phyloP scores from a whole-genome alignment of 1,284 basidiomycete genomes.

The Xanthoconium separans region DNA sequence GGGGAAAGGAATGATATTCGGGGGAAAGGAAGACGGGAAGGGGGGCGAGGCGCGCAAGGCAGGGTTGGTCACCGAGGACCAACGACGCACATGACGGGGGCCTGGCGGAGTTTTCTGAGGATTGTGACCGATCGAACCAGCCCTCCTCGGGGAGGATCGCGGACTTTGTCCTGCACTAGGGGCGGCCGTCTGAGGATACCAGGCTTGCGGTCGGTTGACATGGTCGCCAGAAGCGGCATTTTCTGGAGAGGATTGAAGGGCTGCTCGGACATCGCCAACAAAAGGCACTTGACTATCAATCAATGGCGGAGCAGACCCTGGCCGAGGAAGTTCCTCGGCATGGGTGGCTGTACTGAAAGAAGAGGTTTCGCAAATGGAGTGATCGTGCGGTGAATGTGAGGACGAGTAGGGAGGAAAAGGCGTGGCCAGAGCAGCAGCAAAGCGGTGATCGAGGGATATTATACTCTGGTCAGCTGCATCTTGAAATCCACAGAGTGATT shows the following conservation, averaged over 20 bases:
- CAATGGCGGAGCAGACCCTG: constrained; percentile 32
- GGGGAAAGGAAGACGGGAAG: constrained; percentile 15
- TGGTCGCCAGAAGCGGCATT: constrained; percentile 16
- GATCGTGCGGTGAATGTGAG: constrained; percentile 33
- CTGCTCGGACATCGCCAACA: constrained; percentile 27
- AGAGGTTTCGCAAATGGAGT: constrained; percentile 24
- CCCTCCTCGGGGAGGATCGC: constrained; percentile 35
- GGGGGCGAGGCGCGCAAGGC: constrained; percentile 26
- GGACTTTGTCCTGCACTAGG: constrained; percentile 25
- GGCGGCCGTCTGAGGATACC: constrained; percentile 23
- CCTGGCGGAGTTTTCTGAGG: constrained; percentile 29
- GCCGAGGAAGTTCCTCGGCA: constrained; percentile 24
- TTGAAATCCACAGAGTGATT: constrained; percentile 17
- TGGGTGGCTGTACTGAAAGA: constrained; percentile 25
- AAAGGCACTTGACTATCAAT: constrained; percentile 30
- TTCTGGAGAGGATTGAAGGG: constrained; percentile 14
- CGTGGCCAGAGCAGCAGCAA: constrained; percentile 26
- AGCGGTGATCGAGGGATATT: constrained; percentile 27
- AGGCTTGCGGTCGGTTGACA: constrained; percentile 20
- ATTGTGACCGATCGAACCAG: constrained; percentile 34
- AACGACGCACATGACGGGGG: constrained; percentile 33
- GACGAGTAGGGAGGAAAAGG: constrained; percentile 32
- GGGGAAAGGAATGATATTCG: constrained; percentile 19
- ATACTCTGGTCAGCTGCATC: constrained; percentile 19
- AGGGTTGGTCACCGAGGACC: constrained; percentile 33